Conservation (phyloP, 495 filamentous ascomycete species). For the Penicillium crystallinum region DNA sequence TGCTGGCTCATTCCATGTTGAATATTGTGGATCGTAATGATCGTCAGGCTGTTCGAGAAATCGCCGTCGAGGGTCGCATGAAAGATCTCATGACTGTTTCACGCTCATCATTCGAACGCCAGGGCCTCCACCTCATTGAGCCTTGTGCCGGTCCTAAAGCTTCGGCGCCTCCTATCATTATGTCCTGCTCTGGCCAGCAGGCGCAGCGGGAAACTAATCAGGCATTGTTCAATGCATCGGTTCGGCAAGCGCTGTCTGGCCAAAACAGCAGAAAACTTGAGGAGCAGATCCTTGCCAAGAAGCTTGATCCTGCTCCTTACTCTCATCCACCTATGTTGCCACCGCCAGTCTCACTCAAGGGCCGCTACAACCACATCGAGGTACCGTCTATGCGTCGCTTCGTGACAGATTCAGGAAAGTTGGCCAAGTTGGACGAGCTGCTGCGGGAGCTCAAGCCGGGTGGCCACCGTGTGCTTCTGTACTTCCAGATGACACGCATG, state of each 20-base stretch:
- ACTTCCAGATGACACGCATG: constrained; percentile 99
- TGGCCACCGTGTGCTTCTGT: constrained; percentile 92
- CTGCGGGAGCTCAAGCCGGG: constrained; percentile 83
- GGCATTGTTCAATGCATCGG: constrained; percentile 68
- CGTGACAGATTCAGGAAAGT: constrained; percentile 94
- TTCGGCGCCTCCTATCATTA: constrained; percentile 81
- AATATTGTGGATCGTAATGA: constrained; percentile 70
- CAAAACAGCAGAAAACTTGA: constrained; percentile 59
- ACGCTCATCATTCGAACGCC: constrained; percentile 54
- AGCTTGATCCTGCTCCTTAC: constrained; percentile 58
- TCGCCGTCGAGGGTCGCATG: constrained; percentile 70
- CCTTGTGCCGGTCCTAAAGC: constrained; percentile 69
- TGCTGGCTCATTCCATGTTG: constrained; percentile 71
- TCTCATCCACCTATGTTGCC: constrained; percentile 63
- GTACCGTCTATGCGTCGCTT: constrained; percentile 99
- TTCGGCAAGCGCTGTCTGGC: constrained; percentile 71
- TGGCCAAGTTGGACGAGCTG: constrained; percentile 85
- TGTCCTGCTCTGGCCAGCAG: constrained; percentile 66
- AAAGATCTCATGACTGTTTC: constrained; percentile 76
- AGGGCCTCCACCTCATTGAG: constrained; percentile 72
- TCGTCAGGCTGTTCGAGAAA: constrained; percentile 58
- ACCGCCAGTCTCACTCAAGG: constrained; percentile 68
- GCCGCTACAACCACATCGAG: constrained; percentile 80
- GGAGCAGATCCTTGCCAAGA: constrained; percentile 63
- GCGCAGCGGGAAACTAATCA: constrained; percentile 63